phyloP scores from a whole-genome alignment of 108 stramenopile species.

The Nitzschia inconspicua region DNA sequence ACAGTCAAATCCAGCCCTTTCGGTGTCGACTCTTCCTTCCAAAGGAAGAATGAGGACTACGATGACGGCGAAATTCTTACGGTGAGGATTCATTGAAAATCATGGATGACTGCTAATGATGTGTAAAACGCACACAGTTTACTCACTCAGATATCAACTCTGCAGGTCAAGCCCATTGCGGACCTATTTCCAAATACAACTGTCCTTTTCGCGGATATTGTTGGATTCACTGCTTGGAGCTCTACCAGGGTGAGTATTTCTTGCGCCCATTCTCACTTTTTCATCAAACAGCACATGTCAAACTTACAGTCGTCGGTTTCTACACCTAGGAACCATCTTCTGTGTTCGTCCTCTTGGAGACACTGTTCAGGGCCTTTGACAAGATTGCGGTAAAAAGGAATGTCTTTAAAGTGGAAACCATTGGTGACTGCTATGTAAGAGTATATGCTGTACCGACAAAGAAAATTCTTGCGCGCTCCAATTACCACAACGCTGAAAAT shows the following conservation, averaged over 20 bases:
- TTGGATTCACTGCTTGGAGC: slow-evolving; percentile 15
- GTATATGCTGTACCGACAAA: too few relatives aligned
- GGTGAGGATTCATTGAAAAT: too few relatives aligned
- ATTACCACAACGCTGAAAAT: too few relatives aligned
- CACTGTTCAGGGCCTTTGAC: slow-evolving; percentile 2
- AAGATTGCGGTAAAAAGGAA: too few relatives aligned
- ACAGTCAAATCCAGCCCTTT: too few relatives aligned
- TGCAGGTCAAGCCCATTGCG: slow-evolving; percentile 6
- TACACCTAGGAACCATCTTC: slow-evolving; percentile 1
- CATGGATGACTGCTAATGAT: neutral
- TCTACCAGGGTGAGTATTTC: too few relatives aligned
- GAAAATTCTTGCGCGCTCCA: too few relatives aligned
- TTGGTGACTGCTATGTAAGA: too few relatives aligned
- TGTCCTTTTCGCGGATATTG: slow-evolving; percentile 17
- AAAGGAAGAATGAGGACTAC: neutral
- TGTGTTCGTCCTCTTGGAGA: slow-evolving; percentile 13
- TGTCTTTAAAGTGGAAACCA: too few relatives aligned
- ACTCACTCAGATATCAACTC: neutral
- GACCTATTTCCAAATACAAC: slow-evolving; percentile 3
- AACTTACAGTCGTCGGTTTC: too few relatives aligned
- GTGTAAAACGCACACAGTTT: neutral
- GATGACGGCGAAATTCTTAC: neutral
- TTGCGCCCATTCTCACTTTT: too few relatives aligned
- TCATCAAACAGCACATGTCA: too few relatives aligned
- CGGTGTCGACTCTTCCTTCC: neutral